Percentiles rank a stretch among this genome's conserved stretches.
phyloP scores from a whole-genome alignment of 176 grass and related monocot genomes.

The Zea luxurians region DNA sequence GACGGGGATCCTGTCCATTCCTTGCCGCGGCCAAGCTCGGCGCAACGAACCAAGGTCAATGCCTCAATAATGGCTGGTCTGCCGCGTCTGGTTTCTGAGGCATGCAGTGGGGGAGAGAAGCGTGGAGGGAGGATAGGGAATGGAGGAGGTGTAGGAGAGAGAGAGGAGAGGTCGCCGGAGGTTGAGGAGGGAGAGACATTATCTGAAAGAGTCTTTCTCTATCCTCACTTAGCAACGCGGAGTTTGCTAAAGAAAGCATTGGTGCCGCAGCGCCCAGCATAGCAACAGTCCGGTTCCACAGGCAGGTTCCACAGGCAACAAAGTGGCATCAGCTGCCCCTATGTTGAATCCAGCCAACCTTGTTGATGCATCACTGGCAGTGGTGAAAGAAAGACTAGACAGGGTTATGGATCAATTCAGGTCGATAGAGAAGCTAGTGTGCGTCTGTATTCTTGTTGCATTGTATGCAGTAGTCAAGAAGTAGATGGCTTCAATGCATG shows the following conservation, averaged over 20 bases:
- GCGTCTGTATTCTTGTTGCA: no score
- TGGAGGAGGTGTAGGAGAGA: slow-evolving; percentile 12
- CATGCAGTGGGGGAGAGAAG: slow-evolving; percentile 20
- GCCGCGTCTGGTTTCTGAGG: background rate
- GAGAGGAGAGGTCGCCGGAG: slow-evolving; percentile 33
- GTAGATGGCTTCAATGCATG: no score
- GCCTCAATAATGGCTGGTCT: slow-evolving; percentile 31
- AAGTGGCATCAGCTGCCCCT: no score
- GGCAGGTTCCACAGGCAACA: no score
- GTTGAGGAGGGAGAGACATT: slow-evolving; percentile 41
- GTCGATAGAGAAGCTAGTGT: no score
- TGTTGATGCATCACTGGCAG: no score
- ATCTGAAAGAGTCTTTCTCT: slow-evolving; percentile 45
- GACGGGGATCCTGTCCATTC: slow-evolving; percentile 62
- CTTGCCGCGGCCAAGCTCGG: slow-evolving; percentile 27
- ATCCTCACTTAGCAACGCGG: background rate
- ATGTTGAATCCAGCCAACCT: no score
- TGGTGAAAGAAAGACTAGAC: no score
- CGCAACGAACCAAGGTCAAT: slow-evolving; percentile 24
- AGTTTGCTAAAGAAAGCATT: slow-evolving; percentile 58
- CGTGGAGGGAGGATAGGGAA: background rate
- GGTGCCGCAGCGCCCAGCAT: background rate
- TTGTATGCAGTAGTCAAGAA: no score
- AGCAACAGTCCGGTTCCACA: no score
- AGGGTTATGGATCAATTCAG: no score